Base-by-base conservation (phyloP, 2,329 filamentous ascomycete genomes). In the Thelonectria blattea region DNA sequence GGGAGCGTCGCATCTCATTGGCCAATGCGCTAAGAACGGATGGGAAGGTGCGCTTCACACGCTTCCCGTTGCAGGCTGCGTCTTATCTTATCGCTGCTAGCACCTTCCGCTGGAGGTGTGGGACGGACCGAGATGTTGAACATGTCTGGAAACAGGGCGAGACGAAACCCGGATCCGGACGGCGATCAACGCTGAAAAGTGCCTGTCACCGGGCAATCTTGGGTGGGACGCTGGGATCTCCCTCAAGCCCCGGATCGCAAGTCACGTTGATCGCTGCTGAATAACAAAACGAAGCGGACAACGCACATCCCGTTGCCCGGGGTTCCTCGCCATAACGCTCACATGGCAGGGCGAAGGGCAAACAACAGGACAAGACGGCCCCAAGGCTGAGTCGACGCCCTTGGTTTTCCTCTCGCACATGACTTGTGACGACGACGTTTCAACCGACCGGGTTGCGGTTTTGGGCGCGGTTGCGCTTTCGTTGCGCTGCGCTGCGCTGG, bases 1-100 rank as follows among this genome's bases (percentile, higher is more conserved):
- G 50, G 51, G 32, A 53, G n/a, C 22, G 24, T 39, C 18, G 12
- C 24, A 20, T 15, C 45, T 37, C 43, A 62, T 62, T 62, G 60
- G 56, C 52, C 60, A 62, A 62, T 60, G 56, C 30, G 22, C 37
- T 20, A 17, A 27, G 15, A 27, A 20, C 43, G 10, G 52, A 22
- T 14, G 30, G 10, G 8, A n/a, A 37, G 12, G 45, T 24, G 22
- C 22, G 22, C 3, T 24, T 24, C 22, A 3, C 22, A 24, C 22
- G 6, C 39, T 30, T 30, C 8, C 27, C 9, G 45, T 46, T 18
- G 32, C 39, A 27, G 30, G 43, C 46, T 47, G 14, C 22, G 12
- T 18, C 17, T 48, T 54, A 56, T 52, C 58, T 56, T 60, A 56
- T 56, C 47, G 24, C 15, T 12, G 9, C 18, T 17, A n/a, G 39